A percentile compares a stretch with the other conserved stretches of the same genome.
phyloP scores from a whole-genome alignment of 192 early-diverging fungal species.

The Backusella westeae region DNA sequence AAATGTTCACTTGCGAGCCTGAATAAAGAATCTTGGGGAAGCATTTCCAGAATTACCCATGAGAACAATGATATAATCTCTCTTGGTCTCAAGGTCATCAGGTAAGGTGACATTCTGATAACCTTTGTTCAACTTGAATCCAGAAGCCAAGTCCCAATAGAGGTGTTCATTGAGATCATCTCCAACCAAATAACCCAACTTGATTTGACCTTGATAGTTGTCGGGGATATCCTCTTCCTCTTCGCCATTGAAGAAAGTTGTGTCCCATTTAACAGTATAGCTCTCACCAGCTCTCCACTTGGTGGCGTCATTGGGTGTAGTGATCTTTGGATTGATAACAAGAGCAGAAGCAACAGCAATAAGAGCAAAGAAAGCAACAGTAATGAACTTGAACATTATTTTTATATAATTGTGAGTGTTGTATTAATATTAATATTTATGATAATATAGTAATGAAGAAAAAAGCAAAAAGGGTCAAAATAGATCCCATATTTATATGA shows the following conservation, averaged over 20 bases:
- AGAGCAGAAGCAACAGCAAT: conserved; percentile 4
- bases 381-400: conserved; percentile 14
- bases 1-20: background rate
- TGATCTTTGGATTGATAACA: conserved; percentile 10
- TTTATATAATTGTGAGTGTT: background rate
- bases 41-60: conserved; percentile 32
- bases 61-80: conserved; percentile 25
- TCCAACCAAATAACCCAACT: conserved; percentile 22
- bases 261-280: conserved; percentile 17
- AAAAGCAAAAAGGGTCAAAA: background rate
- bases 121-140: conserved; percentile 14
- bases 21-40: conserved; percentile 19
- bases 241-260: background rate
- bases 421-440: background rate
- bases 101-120: conserved; percentile 16
- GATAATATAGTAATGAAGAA: background rate
- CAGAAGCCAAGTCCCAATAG: conserved; percentile 21
- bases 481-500: background rate
- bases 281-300: conserved; percentile 25
- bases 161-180: conserved; percentile 25
- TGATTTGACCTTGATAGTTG: conserved; percentile 6
- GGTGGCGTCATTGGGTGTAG: conserved; percentile 1
- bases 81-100: conserved; percentile 1
- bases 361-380: conserved; percentile 5
- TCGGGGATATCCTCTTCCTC: conserved; percentile 14